phyloP scores from a whole-genome alignment of 2,329 filamentous ascomycete species.

The Aspergillus fijiensis region DNA sequence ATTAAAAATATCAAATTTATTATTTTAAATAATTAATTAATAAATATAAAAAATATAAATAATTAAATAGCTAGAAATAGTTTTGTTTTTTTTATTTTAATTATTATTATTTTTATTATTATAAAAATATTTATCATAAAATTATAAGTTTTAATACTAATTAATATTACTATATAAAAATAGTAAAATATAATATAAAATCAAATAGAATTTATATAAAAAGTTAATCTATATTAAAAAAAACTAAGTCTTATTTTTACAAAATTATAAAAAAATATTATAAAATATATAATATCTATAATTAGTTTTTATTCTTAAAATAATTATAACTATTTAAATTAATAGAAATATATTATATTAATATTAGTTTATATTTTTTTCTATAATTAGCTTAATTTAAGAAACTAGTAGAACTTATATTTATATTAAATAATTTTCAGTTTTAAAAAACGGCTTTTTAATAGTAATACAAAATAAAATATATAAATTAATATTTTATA shows the following conservation, averaged over 20 bases:
- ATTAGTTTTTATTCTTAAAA: not conserved
- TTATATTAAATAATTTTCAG: not conserved
- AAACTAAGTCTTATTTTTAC: no score
- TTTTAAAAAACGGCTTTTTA: not conserved
- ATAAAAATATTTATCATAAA: no score
- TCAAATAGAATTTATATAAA: no score
- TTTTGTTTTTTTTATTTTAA: not conserved
- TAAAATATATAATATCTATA: constrained; percentile 5
- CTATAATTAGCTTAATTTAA: constrained; percentile 1
- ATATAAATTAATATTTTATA: constrained; percentile 5
- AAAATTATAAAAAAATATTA: constrained; percentile 3
- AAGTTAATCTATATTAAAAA: no score
- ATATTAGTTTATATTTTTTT: constrained; percentile 1
- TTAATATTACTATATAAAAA: no score
- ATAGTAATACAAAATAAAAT: constrained; percentile 10
- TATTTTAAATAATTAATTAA: not conserved
- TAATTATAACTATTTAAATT: no score
- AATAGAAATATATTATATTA: no score
- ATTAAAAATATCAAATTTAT: not conserved
- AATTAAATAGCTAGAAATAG: no score
- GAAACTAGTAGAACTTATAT: not conserved
- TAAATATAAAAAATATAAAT: no score
- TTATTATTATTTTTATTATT: constrained; percentile 2
- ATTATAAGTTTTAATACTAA: no score
- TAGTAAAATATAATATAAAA: no score